Evolutionary conservation across 495 filamentous ascomycete species (phyloP), one percentile per base, ranked within the genome.

Genomic region (Talaromyces proteolyticus): DNA sequence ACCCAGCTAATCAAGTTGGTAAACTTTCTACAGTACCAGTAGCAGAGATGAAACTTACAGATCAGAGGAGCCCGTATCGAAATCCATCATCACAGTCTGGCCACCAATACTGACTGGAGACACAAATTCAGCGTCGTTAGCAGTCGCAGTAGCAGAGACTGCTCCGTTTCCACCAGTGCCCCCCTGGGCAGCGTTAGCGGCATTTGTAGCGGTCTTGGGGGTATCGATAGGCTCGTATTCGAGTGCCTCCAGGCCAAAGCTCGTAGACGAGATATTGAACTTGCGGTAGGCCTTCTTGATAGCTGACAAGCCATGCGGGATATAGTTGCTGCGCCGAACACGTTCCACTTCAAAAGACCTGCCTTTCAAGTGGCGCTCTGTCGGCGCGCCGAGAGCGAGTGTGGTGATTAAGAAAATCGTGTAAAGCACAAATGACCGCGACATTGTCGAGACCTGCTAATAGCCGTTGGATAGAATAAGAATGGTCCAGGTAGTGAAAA

Each of bases 21-120:
- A n/a, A n/a, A n/a, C n/a, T n/a, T n/a, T n/a, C n/a, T n/a, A n/a
- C n/a, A n/a, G n/a, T n/a, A n/a, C n/a, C n/a, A n/a, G n/a, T n/a
- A n/a, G n/a, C n/a, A n/a, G n/a, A n/a, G n/a, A n/a, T n/a, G 72
- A 70, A 29, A 79, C 86, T 67, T 81, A 89, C 69, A 95, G 69
- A 63, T 93, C 89, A 14, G 89, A 79, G 4, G 86, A 90, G 47
- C 89, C 89, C 16, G 87, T 88, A 63, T 95, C 89, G 62, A 95
- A 88, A 57, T 91, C 80, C 60, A 95, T 70, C 53, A 82, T 80
- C 49, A 93, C 52, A 5, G 70, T 79, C 62, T 92, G 87, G 2
- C 82, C 85, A 39, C 89, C 89, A 57, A 95, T 80, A 5, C 58
- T 73, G 25, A 91, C 83, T 0, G 84, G 81, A 14, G 82, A 78